Base-by-base conservation (phyloP, 495 filamentous ascomycete species). In the Sabuloglossum arenarium region DNA sequence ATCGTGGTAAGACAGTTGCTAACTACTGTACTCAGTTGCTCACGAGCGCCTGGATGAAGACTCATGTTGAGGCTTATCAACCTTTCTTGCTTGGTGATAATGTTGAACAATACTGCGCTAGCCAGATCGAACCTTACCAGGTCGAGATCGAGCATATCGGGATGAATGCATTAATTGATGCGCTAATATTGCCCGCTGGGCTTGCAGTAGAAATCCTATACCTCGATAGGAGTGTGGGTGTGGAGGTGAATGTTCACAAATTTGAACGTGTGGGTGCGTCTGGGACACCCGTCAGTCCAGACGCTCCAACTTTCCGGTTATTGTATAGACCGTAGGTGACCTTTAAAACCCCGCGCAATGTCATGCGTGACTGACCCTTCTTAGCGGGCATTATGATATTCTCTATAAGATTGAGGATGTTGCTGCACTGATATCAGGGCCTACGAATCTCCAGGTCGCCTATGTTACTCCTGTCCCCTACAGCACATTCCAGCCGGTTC, bases 61-160 rank as follows among this genome's bases (percentile, higher is more conserved):
- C 78, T 0, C 79, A 88, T 61, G 65, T 73, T 2, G 75, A 74
- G 4, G 70, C 73, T 12, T 97, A 88, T 65, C 69, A 77, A 61
- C 76, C 78, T 5, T 98, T 86, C 65, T 70, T 93, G 42, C 64
- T 71, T 6, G 69, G 73, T 53, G 60, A 72, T 50, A 74, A 74
- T 43, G 68, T 96, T 50, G 78, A 81, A 9, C 70, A 78, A 23
- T 95, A 94, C 68, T 85, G 84, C 62, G 64, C 71, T 52, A 71
- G 71, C 5, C 71, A 75, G 47, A 80, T 97, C 59, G 85, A 93
- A 60, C 80, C 83, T 0, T 76, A 80, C 49, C 72, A 79, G 58
- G 75, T 79, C 28, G 91, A 98, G 69, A 91, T 98, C 57, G 91
- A 98, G 39, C 81, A 95, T 66, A 68, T 94, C 19, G 86, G 86